A percentile compares a stretch with the other conserved stretches of the same genome.
Evolutionary conservation across 352 stramenopile species (phyloP).

Genomic region (Phytophthora colocasiae): DNA sequence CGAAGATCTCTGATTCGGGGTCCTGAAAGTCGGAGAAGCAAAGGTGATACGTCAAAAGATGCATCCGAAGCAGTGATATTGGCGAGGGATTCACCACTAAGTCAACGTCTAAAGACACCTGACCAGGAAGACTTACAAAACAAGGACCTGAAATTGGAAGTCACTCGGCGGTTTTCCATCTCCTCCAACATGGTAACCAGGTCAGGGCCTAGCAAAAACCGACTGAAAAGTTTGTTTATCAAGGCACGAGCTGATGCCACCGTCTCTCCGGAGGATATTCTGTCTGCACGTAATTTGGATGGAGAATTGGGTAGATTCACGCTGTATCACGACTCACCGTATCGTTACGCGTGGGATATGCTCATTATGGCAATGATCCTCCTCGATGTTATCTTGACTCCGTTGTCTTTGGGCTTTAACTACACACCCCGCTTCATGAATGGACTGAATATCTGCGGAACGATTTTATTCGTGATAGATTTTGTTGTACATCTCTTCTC

Average conservation of each 20-base stretch:
- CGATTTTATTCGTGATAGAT: constrained; percentile 58
- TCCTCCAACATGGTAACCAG: constrained; percentile 17
- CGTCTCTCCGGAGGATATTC: constrained; percentile 44
- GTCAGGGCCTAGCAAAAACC: constrained; percentile 6
- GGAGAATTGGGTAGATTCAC: constrained; percentile 47
- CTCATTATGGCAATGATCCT: constrained; percentile 65
- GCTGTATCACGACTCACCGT: constrained; percentile 56
- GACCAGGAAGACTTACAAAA: constrained; percentile 1
- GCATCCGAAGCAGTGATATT: neutral
- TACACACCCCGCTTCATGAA: constrained; percentile 34
- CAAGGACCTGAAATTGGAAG: constrained; percentile 29
- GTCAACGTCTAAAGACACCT: neutral
- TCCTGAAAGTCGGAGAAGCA: constrained; percentile 18
- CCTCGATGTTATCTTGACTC: constrained; percentile 61
- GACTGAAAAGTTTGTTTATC: constrained; percentile 38
- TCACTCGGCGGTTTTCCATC: constrained; percentile 51
- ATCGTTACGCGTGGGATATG: constrained; percentile 56
- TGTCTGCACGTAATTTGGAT: constrained; percentile 43
- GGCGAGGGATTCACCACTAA: neutral
- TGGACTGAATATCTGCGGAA: constrained; percentile 46
- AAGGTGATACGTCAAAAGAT: constrained; percentile 19
- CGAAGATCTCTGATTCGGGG: constrained; percentile 22
- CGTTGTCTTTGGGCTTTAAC: constrained; percentile 59
- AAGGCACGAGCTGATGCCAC: constrained; percentile 23
- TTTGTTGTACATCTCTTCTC: constrained; percentile 66